A percentile compares a stretch with the other conserved stretches of the same genome.
These are phyloP conservation scores for Closterium sp. DNA, from an alignment of 139 green algal genomes.

Conservation along the genomic window DNA sequence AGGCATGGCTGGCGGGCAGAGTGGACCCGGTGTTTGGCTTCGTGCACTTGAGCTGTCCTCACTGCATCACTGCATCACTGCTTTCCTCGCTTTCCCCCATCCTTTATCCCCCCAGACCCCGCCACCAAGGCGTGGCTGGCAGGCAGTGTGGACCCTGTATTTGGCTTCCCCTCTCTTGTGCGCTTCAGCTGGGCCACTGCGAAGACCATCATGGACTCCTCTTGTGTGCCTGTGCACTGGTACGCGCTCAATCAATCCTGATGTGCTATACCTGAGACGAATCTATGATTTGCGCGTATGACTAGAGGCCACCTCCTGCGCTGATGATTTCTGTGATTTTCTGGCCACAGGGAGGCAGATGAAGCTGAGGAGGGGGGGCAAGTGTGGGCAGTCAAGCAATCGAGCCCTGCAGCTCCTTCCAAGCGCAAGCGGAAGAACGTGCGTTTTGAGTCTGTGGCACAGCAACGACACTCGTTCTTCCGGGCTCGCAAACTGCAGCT, in stretches of 20 bases:
- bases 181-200: constrained; percentile 64
- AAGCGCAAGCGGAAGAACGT: constrained; percentile 5
- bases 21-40: too few relatives aligned
- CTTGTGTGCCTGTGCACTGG: constrained; percentile 8
- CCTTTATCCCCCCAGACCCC: not conserved
- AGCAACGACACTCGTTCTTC: constrained; percentile 24
- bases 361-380: not conserved
- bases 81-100: not conserved
- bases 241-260: not conserved
- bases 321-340: not conserved
- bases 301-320: not conserved
- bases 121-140: not conserved
- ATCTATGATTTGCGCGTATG: too few relatives aligned
- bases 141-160: not conserved
- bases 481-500: constrained; percentile 32
- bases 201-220: constrained; percentile 9
- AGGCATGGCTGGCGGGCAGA: not conserved
- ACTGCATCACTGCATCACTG: too few relatives aligned
- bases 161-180: constrained; percentile 72
- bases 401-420: not conserved
- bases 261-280: too few relatives aligned
- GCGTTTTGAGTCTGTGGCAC: constrained; percentile 20
- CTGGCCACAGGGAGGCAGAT: not conserved
- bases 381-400: not conserved
- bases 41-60: too few relatives aligned